Conservation (phyloP, 768 basidiomycete genomes). For the Rhodocollybia butyracea region DNA sequence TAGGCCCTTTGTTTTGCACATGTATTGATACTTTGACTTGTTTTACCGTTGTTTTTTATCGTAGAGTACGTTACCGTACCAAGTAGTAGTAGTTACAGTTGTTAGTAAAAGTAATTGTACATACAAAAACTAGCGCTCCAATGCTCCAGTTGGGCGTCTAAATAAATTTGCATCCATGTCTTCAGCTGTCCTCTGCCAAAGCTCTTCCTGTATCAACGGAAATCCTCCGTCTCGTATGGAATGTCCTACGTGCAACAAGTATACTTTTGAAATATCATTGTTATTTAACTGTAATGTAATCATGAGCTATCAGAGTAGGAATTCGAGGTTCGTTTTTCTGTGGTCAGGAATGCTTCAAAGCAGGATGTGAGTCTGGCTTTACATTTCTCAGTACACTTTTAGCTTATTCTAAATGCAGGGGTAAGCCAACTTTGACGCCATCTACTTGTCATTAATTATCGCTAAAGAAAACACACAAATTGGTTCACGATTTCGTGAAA, state of each 20-base stretch:
- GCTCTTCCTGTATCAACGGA: constrained; percentile 68
- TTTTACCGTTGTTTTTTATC: too few species aligned
- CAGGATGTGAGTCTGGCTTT: constrained; percentile 65
- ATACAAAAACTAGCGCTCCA: not conserved
- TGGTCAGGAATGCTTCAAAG: constrained; percentile 94
- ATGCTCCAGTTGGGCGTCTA: too few species aligned
- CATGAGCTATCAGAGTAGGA: constrained; percentile 47
- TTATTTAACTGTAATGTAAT: too few species aligned
- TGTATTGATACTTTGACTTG: constrained; percentile 5
- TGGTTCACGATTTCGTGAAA: constrained; percentile 64
- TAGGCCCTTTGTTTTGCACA: constrained; percentile 1
- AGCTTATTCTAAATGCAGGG: constrained; percentile 16
- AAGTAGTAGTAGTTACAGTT: not conserved
- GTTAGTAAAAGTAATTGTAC: not conserved
- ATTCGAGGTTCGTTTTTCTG: constrained; percentile 89
- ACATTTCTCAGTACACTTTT: not conserved
- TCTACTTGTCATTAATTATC: not conserved
- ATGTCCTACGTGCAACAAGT: constrained; percentile 95
- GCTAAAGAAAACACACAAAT: constrained; percentile 76
- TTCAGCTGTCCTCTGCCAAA: constrained; percentile 56
- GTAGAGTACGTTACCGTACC: constrained; percentile 4
- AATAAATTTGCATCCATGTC: constrained; percentile 2
- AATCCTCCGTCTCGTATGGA: constrained; percentile 85
- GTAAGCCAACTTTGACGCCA: constrained; percentile 14
- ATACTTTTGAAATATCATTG: too few species aligned